Percentiles rank a stretch among this genome's conserved stretches.
These are phyloP conservation scores for Epichloe sibirici DNA, from an alignment of 2,329 filamentous ascomycete species.

Conservation along the genomic window DNA sequence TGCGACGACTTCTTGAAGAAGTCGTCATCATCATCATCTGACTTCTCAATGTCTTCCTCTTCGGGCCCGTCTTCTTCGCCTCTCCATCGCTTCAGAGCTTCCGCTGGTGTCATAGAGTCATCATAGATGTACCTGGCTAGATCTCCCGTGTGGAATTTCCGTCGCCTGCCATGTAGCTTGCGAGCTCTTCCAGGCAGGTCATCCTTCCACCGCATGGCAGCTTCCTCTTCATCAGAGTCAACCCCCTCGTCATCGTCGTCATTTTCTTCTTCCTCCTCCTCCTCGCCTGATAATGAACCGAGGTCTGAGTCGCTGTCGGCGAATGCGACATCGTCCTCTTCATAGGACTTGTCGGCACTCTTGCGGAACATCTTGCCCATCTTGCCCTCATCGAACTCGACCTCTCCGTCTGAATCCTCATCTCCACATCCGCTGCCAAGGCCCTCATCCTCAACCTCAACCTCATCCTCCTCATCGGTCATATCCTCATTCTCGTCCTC, in stretches of 20 bases:
- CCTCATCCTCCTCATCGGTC: conserved; percentile 25
- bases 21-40: conserved; percentile 40
- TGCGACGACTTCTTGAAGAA: conserved; percentile 54
- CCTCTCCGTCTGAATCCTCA: conserved; percentile 37
- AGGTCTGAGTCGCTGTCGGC: conserved; percentile 96
- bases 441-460: conserved; percentile 27
- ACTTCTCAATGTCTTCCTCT: conserved; percentile 43
- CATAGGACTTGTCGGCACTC: conserved; percentile 35
- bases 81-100: conserved; percentile 70
- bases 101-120: conserved; percentile 57
- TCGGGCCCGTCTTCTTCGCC: conserved; percentile 47
- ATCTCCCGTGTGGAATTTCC: conserved; percentile 67
- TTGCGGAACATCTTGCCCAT: conserved; percentile 50
- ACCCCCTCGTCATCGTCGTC: conserved; percentile 40
- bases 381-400: conserved; percentile 46
- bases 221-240: conserved; percentile 55
- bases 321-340: conserved; percentile 68
- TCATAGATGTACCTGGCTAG: conserved; percentile 86
- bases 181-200: conserved; percentile 68
- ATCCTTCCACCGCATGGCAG: conserved; percentile 72
- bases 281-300: conserved; percentile 61
- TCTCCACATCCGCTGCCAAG: conserved; percentile 42
- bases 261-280: conserved; percentile 31
- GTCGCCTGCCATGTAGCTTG: conserved; percentile 55
- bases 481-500: conserved; percentile 41